Evolutionary conservation across 768 basidiomycete genomes (phyloP), one percentile per base, ranked within the genome.

Genomic region (Tulasnella sp.): DNA sequence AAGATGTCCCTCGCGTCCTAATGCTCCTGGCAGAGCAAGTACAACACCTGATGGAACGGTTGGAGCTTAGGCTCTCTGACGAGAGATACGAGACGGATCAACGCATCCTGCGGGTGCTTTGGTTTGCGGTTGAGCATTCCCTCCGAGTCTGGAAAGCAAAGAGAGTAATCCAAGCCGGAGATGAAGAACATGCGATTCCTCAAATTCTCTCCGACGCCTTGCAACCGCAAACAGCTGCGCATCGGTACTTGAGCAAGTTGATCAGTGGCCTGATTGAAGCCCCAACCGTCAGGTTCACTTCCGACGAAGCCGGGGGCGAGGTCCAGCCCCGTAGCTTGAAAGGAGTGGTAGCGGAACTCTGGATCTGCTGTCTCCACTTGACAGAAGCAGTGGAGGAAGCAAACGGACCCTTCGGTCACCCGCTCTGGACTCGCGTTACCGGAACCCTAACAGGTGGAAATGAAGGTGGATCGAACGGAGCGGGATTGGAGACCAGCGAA

Each of bases 321-420:
- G 12, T 52, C 17, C 40, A 67, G 7, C 40, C 52, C 16, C 65
- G 79, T 29, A 78, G 80, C 36, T 74, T 84, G 59, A 74, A 81
- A 14, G 81, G 84, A 74, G 82, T 81, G 52, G 82, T 84, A 0
- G 83, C 86, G 1, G 89, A 93, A 76, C 75, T 90, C 19, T 96
- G 94, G 95, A 82, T 92, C 64, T 86, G 86, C 41, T 76, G 94
- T 26, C 82, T 91, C 40, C 87, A 92, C 75, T 76, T 91, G n/a
- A 77, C 85, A 62, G 52, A 66, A 36, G 40, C 66, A 16, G n/a
- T 68, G 34, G 62, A 63, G 22, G 62, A 41, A 26, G 63, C 29
- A 17, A 41, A 70, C 22, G 62, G 44, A 12, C 64, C 74, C 40
- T 34, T 47, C 12, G 36, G 16, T 62, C 37, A 66, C 73, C 71